Evolutionary conservation across 495 filamentous ascomycete species (phyloP), one percentile per base, ranked within the genome.

Genomic region (Elaphomyces granulatus): DNA sequence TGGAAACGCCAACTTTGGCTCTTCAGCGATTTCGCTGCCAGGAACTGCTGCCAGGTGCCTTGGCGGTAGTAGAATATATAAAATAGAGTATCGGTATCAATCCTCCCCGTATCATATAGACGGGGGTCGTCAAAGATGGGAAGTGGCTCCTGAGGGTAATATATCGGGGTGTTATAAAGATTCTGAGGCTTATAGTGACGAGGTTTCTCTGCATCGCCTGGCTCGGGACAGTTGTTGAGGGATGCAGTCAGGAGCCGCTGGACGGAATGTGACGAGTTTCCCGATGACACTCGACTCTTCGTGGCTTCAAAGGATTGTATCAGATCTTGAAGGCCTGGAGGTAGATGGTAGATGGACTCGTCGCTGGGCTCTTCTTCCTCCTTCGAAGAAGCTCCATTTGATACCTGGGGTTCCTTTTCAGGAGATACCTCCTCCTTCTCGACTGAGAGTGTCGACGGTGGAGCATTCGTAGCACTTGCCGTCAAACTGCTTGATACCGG

Each of bases 1-100:
- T 98, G 90, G 59, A 98, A 98, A 21, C 90, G 71, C 90, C 90
- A 98, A 54, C 90, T 96, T 59, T 96, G 88, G 45, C 82, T 80
- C 53, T 96, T 96, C 21, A 98, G 63, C 15, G 90, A 83, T 59
- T 93, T 94, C 3, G 92, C 90, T 0, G 90, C 84, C n/a, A 98
- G 68, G 50, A 86, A 95, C 54, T 98, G 90, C 52, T 95, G 87
- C 53, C 94, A 90, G 0, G 87, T 84, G 15, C 83, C 85, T 51
- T 98, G 90, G 16, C 87, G 82, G 65, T 98, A 98, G 66, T 98
- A 98, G 61, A 98, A 98, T 37, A 94, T 80, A 58, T 96, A 98
- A 59, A 98, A 98, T n/a, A 98, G 70, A 1, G 87, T 87, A 50
- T 98, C 90, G 3, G 87, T 83, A 46, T 98, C 90, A 36, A 96